These are phyloP conservation scores for Jaapia argillacea DNA, from an alignment of 768 basidiomycete species.

Conservation along the genomic window DNA sequence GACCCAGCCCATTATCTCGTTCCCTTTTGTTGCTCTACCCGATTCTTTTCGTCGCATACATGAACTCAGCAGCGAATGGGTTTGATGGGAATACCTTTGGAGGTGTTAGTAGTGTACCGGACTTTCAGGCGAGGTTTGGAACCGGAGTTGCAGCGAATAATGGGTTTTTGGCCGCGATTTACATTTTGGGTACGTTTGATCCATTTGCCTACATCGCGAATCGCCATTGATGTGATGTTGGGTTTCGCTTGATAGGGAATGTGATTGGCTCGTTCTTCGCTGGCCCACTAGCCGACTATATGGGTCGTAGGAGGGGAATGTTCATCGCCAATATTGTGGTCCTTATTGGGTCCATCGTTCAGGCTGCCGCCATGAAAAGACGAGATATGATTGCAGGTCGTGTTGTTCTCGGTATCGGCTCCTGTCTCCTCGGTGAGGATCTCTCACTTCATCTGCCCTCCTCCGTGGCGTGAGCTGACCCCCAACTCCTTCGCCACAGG, in stretches of 20 bases:
- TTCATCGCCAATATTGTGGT: conserved; percentile 9
- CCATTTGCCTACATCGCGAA: neutral
- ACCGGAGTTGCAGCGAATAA: conserved; percentile 9
- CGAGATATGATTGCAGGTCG: conserved; percentile 12
- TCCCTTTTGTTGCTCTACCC: neutral
- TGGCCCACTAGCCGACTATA: conserved; percentile 9
- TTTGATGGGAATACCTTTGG: conserved; percentile 12
- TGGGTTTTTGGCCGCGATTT: conserved; percentile 11
- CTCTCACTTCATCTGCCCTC: too few relatives aligned
- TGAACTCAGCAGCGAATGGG: conserved; percentile 9
- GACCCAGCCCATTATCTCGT: neutral
- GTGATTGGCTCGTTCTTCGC: conserved; percentile 11
- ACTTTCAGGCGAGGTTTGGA: conserved; percentile 11
- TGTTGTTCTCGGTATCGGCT: conserved; percentile 11
- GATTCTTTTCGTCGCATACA: conserved; percentile 8
- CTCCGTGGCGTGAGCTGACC: conserved; percentile 6
- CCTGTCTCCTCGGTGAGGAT: conserved; percentile 11
- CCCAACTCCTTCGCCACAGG: neutral
- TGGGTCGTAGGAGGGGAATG: conserved; percentile 10
- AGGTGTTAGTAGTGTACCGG: conserved; percentile 9
- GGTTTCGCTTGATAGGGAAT: conserved; percentile 4
- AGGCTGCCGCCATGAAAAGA: conserved; percentile 7
- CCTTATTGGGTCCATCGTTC: conserved; percentile 11
- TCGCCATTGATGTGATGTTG: neutral
- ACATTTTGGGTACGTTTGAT: conserved; percentile 7